Base-by-base conservation (phyloP, 192 early-diverging fungal species). In the Coemansia reversa region DNA sequence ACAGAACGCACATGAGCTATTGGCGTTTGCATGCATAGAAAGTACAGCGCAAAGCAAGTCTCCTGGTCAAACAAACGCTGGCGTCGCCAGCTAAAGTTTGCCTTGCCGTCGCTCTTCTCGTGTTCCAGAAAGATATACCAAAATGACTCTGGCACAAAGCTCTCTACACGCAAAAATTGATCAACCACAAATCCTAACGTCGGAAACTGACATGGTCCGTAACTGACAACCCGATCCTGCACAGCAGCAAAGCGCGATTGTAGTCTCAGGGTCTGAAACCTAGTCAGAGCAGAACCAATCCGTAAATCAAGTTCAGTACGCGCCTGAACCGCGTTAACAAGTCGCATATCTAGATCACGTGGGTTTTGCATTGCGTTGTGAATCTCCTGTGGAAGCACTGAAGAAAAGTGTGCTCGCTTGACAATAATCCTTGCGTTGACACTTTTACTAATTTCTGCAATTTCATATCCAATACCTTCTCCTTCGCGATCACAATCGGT, bases 401-500 rank as follows among this genome's bases (percentile, higher is more conserved):
- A 89, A 1, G 95, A 98, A 71, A 99, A 98, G 27, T 86, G 82
- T 7, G 97, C 97, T 39, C 97, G 79, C 71, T 81, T 84, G 5
- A 99, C 89, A 9, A 63, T 29, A 8, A 98, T 83, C 6, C 84
- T 59, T 20, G 77, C 74, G 59, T 96, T 94, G 0, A 74, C 82
- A 11, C 58, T 35, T 6, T 67, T 66, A 56, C 93, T 93, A 0
- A 97, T 77, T 6, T 81, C 73, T 0, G 80, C 86, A 18, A 95
- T 84, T 58, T 99, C 97, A 11, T 76, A 70, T 14, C 97, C 96
- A 62, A 98, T 98, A 33, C 87, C 87, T 63, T 98, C 96, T 27
- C 96, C 96, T 77, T 98, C 94, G 8, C 91, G 86, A 84, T 99
- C 95, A 65, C 96, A 98, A 84, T 99, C 97, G 5, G 97, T 99